Conservation (phyloP, 2,329 filamentous ascomycete species). For the Mollisia scopiformis region DNA sequence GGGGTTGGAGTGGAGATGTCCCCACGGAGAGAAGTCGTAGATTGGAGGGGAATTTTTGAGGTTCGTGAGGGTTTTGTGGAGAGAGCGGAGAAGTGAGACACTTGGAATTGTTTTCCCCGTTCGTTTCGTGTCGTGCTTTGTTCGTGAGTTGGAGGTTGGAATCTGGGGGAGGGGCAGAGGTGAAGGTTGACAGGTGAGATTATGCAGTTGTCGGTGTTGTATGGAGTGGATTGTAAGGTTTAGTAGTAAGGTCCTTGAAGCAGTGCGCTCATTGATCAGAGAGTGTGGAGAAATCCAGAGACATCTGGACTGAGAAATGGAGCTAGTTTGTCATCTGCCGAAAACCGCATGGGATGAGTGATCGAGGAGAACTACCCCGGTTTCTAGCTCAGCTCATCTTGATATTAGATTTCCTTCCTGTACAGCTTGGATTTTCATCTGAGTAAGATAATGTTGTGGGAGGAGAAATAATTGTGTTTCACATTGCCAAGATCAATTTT, state of each 20-base stretch:
- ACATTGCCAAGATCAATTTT: no score
- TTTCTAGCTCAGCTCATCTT: no score
- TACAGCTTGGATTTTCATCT: no score
- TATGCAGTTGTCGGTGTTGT: no score
- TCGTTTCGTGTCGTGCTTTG: not conserved
- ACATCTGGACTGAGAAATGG: not conserved
- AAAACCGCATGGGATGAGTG: not conserved
- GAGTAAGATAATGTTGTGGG: no score
- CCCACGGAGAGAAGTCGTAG: not conserved
- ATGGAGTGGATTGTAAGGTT: not conserved
- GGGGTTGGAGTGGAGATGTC: not conserved
- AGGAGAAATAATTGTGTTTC: no score
- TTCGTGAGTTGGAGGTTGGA: not conserved
- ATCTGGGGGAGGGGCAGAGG: not conserved
- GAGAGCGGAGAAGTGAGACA: not conserved
- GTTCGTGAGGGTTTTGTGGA: no score
- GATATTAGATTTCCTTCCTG: no score
- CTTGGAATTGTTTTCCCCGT: not conserved
- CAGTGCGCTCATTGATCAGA: not conserved
- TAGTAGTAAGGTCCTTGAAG: not conserved
- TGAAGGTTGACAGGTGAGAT: no score
- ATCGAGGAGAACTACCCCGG: not conserved
- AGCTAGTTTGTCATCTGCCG: constrained; percentile 6
- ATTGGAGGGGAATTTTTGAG: not conserved
- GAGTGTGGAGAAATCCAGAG: not conserved